Base-by-base conservation (phyloP, 169 alveolate species). In the Perkinsus chesapeaki region DNA sequence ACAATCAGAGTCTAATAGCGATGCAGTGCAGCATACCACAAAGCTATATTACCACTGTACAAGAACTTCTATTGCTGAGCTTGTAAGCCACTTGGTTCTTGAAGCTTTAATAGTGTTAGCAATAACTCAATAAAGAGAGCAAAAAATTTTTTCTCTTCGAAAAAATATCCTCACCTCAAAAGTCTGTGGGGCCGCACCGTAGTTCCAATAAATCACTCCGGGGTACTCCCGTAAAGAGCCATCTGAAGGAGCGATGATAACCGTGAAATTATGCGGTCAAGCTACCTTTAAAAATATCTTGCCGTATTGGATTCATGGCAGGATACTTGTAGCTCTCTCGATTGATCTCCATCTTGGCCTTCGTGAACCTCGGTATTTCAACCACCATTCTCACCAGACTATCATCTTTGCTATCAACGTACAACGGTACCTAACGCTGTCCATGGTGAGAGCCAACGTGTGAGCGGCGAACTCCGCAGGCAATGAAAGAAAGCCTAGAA, bases 91-190 rank as follows among this genome's bases (percentile, higher is more conserved):
- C 19, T 47, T 19, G 27, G 19, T 47, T 19, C 9, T 47, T 10
- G 72, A 47, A 47, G 19, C 27, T 10, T 10, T 47, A 47, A 19
- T 10, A 47, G 72, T 47, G 19, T 47, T 10, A 47, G 27, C 72
- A 47, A 47, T 19, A 47, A 47, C 47, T 48, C 39, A 16, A 20
- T 72, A 9, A 27, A 47, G 60, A n/a, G n/a, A n/a, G n/a, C n/a
- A n/a, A n/a, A n/a, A n/a, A n/a, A n/a, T n/a, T n/a, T n/a, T n/a
- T n/a, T n/a, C n/a, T 93, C n/a, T 73, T 93, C 34, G n/a, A n/a
- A n/a, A n/a, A n/a, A n/a, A n/a, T n/a, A n/a, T n/a, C n/a, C 82
- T 34, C 39, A 97, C 98, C 93, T 98, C 99, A 99, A 99, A 98
- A 36, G 99, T 98, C 92, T 96, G 98, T 0, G 99, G 99, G 39